Conservation (phyloP, 129 eudicot species). For the Flaveria robusta region DNA sequence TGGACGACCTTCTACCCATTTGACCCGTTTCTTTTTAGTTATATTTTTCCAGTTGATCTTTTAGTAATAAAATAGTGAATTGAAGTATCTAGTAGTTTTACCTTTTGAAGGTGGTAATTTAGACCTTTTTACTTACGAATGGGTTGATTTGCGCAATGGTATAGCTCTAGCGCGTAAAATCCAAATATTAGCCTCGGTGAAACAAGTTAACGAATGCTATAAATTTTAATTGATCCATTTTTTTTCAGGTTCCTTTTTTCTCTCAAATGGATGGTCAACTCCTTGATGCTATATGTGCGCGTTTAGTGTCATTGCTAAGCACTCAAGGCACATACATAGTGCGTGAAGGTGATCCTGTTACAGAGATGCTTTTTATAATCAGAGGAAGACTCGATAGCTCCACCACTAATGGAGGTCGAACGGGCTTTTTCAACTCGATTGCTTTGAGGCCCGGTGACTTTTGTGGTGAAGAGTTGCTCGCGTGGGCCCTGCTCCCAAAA, state of each 20-base stretch:
- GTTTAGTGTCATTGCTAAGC: conserved; percentile 70
- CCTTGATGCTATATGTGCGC: conserved; percentile 88
- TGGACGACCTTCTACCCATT: not conserved
- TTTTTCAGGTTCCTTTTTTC: conserved; percentile 84
- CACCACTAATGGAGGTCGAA: conserved; percentile 85
- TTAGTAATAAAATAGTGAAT: not conserved
- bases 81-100: not conserved
- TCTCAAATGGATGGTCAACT: conserved; percentile 87
- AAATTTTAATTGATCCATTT: not conserved
- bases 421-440: conserved; percentile 82
- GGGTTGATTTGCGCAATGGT: not conserved
- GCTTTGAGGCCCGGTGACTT: conserved; percentile 76
- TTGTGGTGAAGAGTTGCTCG: conserved; percentile 90
- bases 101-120: not conserved
- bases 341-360: conserved; percentile 91
- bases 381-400: conserved; percentile 83
- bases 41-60: not conserved
- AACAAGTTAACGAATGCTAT: not conserved
- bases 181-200: too few relatives aligned
- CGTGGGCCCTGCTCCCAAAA: conserved; percentile 82
- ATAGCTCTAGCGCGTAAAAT: too few relatives aligned
- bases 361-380: conserved; percentile 81
- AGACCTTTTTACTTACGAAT: not conserved
- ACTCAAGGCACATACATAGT: conserved; percentile 76
- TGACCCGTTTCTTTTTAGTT: not conserved